A percentile compares a stretch with the other conserved stretches of the same genome.
These are phyloP conservation scores for Osmanthus fragrans DNA, from an alignment of 257 asterid genomes.

Conservation along the genomic window DNA sequence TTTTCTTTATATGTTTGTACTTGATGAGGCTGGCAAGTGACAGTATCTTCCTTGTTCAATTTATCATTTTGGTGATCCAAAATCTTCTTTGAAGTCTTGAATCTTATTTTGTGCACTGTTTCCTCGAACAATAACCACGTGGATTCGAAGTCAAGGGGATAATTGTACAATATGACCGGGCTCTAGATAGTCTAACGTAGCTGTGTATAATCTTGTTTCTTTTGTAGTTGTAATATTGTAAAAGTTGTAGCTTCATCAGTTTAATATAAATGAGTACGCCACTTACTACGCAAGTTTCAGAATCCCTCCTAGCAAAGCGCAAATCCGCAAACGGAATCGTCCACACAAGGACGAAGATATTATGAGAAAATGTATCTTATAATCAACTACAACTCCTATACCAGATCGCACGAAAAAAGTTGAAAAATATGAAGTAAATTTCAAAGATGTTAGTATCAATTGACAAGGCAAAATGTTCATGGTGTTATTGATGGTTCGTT, in stretches of 20 bases:
- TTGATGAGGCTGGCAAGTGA: not conserved
- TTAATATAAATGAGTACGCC: constrained; percentile 41
- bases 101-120: not conserved
- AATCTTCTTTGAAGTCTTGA: too few species aligned
- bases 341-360: constrained; percentile 69
- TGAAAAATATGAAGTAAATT: constrained; percentile 16
- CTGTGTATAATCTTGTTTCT: not conserved
- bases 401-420: constrained; percentile 16
- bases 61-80: not conserved
- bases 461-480: constrained; percentile 53
- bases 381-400: constrained; percentile 29
- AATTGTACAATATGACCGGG: not conserved
- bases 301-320: constrained; percentile 53
- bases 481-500: constrained; percentile 80
- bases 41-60: not conserved
- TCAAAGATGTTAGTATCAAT: constrained; percentile 21
- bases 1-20: not conserved
- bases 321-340: constrained; percentile 76
- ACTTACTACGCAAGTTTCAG: constrained; percentile 27
- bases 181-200: not conserved
- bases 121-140: not conserved
- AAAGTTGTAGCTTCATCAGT: constrained; percentile 10
- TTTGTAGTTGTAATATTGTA: constrained; percentile 2
- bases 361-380: constrained; percentile 33
- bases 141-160: not conserved